Conservation (phyloP, 2,329 filamentous ascomycete species). For the Nigrospora osmanthi region DNA sequence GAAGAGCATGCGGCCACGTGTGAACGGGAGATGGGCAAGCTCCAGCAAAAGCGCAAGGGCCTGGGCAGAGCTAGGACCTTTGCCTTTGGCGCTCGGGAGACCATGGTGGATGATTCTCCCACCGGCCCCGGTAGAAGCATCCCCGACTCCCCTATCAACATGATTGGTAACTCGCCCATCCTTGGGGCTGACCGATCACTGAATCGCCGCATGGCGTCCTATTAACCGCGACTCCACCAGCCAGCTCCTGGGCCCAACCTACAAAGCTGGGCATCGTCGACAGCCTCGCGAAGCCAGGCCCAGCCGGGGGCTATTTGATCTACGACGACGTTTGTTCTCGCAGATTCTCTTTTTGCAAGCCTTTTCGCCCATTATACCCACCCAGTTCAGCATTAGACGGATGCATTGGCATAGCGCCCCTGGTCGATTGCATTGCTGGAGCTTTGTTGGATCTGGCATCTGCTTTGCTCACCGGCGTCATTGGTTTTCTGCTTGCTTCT, state of each 20-base stretch:
- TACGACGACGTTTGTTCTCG: not conserved
- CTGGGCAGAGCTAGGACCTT: conserved; percentile 86
- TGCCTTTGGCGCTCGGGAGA: conserved; percentile 74
- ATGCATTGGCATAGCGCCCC: conserved; percentile 22
- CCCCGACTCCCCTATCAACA: conserved; percentile 29
- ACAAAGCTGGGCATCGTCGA: no score
- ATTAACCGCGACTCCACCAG: conserved; percentile 28
- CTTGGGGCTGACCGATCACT: conserved; percentile 43
- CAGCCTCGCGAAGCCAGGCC: no score
- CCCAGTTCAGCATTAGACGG: conserved; percentile 18
- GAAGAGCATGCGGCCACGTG: conserved; percentile 88
- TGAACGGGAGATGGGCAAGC: conserved; percentile 87
- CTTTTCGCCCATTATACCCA: conserved; percentile 15
- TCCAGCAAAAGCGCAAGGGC: conserved; percentile 78
- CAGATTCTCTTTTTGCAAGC: not conserved
- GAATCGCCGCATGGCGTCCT: conserved; percentile 57
- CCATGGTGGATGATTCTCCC: conserved; percentile 50
- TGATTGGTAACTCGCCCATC: conserved; percentile 36
- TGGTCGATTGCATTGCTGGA: conserved; percentile 18
- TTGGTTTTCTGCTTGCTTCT: conserved; percentile 8
- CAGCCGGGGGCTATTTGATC: not conserved
- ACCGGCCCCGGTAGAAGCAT: conserved; percentile 40
- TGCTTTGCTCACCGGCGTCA: conserved; percentile 13
- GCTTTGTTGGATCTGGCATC: conserved; percentile 22
- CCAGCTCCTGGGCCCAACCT: no score